A percentile compares a stretch with the other conserved stretches of the same genome.
Evolutionary conservation across 306 rosid genomes (phyloP).

Genomic region (Begonia fuchsioides): DNA sequence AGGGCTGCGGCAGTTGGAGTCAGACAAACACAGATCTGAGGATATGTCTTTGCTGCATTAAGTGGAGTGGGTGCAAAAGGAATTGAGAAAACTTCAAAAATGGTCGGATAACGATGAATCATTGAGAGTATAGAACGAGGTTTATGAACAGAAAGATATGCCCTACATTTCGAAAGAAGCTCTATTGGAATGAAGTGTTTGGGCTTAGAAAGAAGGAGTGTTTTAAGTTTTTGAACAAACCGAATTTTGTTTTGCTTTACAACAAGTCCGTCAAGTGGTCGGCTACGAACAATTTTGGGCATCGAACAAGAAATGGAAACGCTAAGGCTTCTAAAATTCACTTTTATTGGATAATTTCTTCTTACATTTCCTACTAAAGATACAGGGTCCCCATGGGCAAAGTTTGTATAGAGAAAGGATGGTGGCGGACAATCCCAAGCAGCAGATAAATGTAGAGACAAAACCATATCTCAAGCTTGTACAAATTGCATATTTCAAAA

Average conservation of each 20-base stretch:
- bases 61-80: slow-evolving; percentile 57
- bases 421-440: neutral
- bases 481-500: too few relatives aligned
- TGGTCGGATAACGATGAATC: slow-evolving; percentile 76
- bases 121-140: slow-evolving; percentile 58
- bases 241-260: slow-evolving; percentile 49
- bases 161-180: slow-evolving; percentile 61
- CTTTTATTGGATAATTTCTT: slow-evolving; percentile 7
- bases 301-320: slow-evolving; percentile 42
- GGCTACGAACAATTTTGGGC: slow-evolving; percentile 57
- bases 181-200: slow-evolving; percentile 64
- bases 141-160: slow-evolving; percentile 47
- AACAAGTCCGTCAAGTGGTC: slow-evolving; percentile 51
- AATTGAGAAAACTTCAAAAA: slow-evolving; percentile 52
- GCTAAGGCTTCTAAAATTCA: slow-evolving; percentile 3
- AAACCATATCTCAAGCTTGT: too few relatives aligned
- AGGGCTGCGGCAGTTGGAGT: slow-evolving; percentile 79
- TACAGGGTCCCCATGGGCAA: slow-evolving; percentile 19
- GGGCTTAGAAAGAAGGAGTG: slow-evolving; percentile 76
- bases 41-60: slow-evolving; percentile 58
- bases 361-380: slow-evolving; percentile 13
- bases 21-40: slow-evolving; percentile 77
- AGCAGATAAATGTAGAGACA: too few relatives aligned
- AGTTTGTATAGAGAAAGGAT: slow-evolving; percentile 21
- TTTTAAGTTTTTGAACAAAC: slow-evolving; percentile 72